Percentiles rank a stretch among this genome's conserved stretches.
Conservation (phyloP, 257 asterid species). For the Solanum stenotomum region DNA sequence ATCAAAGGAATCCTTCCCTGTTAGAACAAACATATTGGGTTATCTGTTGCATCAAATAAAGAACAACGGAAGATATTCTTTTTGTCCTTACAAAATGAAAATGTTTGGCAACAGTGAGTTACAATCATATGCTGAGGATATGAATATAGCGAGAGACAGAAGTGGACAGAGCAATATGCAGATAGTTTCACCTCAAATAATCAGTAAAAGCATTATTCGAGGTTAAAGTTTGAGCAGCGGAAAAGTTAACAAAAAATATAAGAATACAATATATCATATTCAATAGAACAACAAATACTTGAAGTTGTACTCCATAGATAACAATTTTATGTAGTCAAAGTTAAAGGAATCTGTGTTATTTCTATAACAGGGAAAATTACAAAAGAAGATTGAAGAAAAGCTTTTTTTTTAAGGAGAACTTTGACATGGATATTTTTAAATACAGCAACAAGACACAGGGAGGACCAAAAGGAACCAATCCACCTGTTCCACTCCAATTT, state of each 20-base stretch:
- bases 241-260: no score
- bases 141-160: not conserved
- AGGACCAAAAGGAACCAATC: not conserved
- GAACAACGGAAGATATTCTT: not conserved
- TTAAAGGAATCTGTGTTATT: no score
- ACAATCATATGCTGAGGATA: not conserved
- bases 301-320: no score
- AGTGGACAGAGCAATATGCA: not conserved
- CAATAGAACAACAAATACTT: no score
- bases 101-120: not conserved
- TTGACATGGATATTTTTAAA: not conserved
- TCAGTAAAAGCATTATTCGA: no score
- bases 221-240: no score
- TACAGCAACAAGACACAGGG: not conserved
- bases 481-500: not conserved
- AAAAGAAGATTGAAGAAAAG: no score
- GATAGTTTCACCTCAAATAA: no score
- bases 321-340: no score
- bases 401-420: not conserved
- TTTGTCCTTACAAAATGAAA: not conserved
- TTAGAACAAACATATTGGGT: not conserved
- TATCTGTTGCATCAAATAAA: not conserved
- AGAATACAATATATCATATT: no score
- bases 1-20: conserved; percentile 83
- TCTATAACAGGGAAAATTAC: no score